phyloP scores from a whole-genome alignment of 192 early-diverging fungal genomes.

The Phycomyces blakesleeanus region DNA sequence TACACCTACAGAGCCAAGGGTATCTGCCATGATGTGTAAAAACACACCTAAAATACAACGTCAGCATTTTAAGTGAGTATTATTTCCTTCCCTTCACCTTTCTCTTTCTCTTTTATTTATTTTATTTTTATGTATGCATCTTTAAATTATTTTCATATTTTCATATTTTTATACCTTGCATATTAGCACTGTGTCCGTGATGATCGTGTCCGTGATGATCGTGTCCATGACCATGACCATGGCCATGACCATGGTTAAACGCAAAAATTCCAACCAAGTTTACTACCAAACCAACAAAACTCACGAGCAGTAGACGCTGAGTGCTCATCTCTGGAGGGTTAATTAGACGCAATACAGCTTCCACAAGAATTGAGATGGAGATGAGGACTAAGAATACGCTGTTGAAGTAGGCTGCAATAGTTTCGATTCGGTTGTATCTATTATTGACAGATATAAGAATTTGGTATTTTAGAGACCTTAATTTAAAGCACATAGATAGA shows the following conservation, averaged over 20 bases:
- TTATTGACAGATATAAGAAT: background rate
- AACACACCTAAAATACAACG: constrained; percentile 64
- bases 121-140: too few species aligned
- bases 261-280: constrained; percentile 92
- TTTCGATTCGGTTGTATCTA: constrained; percentile 89
- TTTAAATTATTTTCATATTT: too few species aligned
- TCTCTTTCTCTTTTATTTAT: too few species aligned
- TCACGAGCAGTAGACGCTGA: constrained; percentile 79
- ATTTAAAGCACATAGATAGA: too few species aligned
- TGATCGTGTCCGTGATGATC: constrained; percentile 57
- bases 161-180: constrained; percentile 75
- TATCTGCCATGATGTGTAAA: constrained; percentile 91
- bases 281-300: constrained; percentile 85
- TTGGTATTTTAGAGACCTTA: too few species aligned
- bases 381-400: constrained; percentile 88
- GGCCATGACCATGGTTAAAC: constrained; percentile 82
- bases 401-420: constrained; percentile 89
- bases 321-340: constrained; percentile 86
- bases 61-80: too few species aligned
- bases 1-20: constrained; percentile 92
- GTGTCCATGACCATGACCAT: constrained; percentile 64
- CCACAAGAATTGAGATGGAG: constrained; percentile 85
- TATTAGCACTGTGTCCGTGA: constrained; percentile 77
- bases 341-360: constrained; percentile 84
- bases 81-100: too few species aligned